Percentiles rank a stretch among this genome's conserved stretches.
Conservation (phyloP, 352 stramenopile species). For the Hyaloperonospora arabidopsidis region DNA sequence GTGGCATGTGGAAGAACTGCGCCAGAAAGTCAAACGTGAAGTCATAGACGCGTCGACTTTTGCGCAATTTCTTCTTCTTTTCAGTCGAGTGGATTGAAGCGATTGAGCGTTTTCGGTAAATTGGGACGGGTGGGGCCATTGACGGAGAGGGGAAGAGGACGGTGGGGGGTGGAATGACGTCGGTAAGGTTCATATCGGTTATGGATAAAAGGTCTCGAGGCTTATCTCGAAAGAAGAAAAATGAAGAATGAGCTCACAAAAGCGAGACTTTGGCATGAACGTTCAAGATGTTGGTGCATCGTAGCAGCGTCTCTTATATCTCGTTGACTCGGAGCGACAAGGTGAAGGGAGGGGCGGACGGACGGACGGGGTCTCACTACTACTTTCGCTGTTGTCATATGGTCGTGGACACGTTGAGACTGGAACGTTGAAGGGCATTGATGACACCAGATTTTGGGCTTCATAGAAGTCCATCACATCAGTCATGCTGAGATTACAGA, state of each 20-base stretch:
- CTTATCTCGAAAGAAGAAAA: conserved; percentile 16
- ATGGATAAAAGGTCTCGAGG: conserved; percentile 8
- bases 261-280: conserved; percentile 11
- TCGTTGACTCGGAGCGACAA: conserved; percentile 13
- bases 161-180: not conserved
- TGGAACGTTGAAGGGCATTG: conserved; percentile 26
- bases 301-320: conserved; percentile 16
- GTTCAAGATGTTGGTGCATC: not conserved
- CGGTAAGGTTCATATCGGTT: not conserved
- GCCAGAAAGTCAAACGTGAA: conserved; percentile 9
- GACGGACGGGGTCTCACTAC: conserved; percentile 31
- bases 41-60: conserved; percentile 16
- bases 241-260: conserved; percentile 34
- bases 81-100: conserved; percentile 1
- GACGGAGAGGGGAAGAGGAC: not conserved
- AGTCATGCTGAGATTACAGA: conserved; percentile 4
- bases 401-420: conserved; percentile 8
- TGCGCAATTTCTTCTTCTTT: conserved; percentile 11
- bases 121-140: not conserved
- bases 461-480: conserved; percentile 4
- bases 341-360: too few relatives aligned
- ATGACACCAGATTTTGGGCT: conserved; percentile 27
- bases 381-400: conserved; percentile 10
- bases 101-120: conserved; percentile 8
- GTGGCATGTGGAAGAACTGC: conserved; percentile 17